phyloP scores from a whole-genome alignment of 2,329 filamentous ascomycete genomes.

The Colletotrichum sp. region DNA sequence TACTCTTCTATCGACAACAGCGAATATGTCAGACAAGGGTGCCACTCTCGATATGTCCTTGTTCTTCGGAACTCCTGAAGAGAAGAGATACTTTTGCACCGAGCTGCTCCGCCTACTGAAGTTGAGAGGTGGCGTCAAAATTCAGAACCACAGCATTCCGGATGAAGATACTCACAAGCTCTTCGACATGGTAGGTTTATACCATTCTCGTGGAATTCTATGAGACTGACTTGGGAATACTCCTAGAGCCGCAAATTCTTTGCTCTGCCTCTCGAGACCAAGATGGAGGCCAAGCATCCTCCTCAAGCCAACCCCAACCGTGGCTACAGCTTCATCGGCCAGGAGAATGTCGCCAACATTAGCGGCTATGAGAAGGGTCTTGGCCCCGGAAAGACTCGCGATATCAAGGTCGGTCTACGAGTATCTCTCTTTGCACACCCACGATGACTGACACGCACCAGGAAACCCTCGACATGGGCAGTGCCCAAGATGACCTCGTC shows the following conservation, averaged over 20 bases:
- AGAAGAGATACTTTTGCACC: conserved; percentile 28
- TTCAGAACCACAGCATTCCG: conserved; percentile 29
- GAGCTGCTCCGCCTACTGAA: conserved; percentile 27
- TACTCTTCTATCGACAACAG: neutral
- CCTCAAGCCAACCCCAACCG: conserved; percentile 31
- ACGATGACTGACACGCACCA: neutral
- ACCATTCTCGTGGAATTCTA: accelerated
- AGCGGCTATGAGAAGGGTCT: conserved; percentile 24
- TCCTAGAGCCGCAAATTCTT: conserved; percentile 10
- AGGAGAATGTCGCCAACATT: conserved; percentile 31
- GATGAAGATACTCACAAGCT: conserved; percentile 24
- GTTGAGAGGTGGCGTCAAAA: conserved; percentile 23
- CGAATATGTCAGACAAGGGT: neutral
- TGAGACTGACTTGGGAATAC: neutral
- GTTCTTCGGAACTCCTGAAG: conserved; percentile 28
- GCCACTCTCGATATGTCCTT: conserved; percentile 30
- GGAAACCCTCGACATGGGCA: conserved; percentile 7
- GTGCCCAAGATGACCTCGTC: neutral
- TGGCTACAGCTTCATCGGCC: conserved; percentile 33
- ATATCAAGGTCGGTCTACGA: neutral
- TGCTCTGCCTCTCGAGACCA: conserved; percentile 27
- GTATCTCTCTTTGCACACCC: neutral
- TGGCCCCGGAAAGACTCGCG: neutral
- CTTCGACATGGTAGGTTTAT: conserved; percentile 19
- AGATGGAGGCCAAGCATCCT: conserved; percentile 33